These are phyloP conservation scores for Aegle marmelos DNA, from an alignment of 345 rosid species.

Conservation along the genomic window DNA sequence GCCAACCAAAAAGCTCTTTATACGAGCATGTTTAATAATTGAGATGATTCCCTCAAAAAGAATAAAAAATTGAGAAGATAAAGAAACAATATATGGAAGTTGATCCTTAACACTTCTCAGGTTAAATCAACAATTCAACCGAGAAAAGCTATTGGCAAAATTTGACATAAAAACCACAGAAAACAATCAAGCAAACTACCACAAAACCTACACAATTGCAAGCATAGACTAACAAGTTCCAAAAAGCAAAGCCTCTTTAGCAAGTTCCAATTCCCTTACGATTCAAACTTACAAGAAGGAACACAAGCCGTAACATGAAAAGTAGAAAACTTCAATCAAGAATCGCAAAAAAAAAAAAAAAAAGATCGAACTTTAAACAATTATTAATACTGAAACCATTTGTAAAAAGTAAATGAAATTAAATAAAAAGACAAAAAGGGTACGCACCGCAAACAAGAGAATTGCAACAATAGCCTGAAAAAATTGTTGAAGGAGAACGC, in stretches of 20 bases:
- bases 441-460: slow-evolving; percentile 59
- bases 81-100: background rate
- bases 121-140: background rate
- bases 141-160: background rate
- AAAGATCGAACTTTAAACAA: background rate
- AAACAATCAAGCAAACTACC: background rate
- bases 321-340: background rate
- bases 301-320: background rate
- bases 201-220: background rate
- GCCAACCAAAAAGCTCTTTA: background rate
- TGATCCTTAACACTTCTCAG: background rate
- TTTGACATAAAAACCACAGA: background rate
- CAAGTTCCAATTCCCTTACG: background rate
- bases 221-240: background rate
- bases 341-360: background rate
- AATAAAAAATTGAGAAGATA: no score
- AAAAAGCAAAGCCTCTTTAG: background rate
- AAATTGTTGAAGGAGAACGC: slow-evolving; percentile 79
- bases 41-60: background rate
- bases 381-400: background rate
- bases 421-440: background rate
- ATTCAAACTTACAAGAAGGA: background rate
- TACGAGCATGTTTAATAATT: background rate
- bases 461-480: slow-evolving; percentile 79
- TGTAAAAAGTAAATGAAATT: background rate